Evolutionary conservation across 176 grass and related monocot genomes (phyloP).

Genomic region (bread wheat (Triticum aestivum)): IWGSC_CS_RefSeq_v2.1 NC_057803.1:461451326-461451825

Average conservation of each 20-base stretch:
- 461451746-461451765: no score
- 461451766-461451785: no score
- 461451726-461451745: slow-evolving; percentile 23
- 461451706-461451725: slow-evolving; percentile 35
- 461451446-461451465: slow-evolving; percentile 54
- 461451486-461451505: slow-evolving; percentile 76
- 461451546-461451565: slow-evolving; percentile 81
- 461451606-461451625: neutral
- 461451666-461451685: slow-evolving; percentile 5
- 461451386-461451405: slow-evolving; percentile 95
- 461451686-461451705: slow-evolving; percentile 28
- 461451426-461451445: slow-evolving; percentile 98
- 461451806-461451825: no score
- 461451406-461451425: slow-evolving; percentile 77
- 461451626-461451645: neutral
- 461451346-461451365: slow-evolving; percentile 42
- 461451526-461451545: slow-evolving; percentile 86
- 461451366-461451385: slow-evolving; percentile 99
- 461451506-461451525: slow-evolving; percentile 81
- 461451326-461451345: slow-evolving; percentile 21
- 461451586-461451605: slow-evolving; percentile 23
- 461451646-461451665: slow-evolving; percentile 15
- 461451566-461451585: slow-evolving; percentile 34
- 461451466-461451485: slow-evolving; percentile 78
- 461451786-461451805: no score